Conservation (phyloP, 2,329 filamentous ascomycete genomes). For the Helotiales sp. region DNA sequence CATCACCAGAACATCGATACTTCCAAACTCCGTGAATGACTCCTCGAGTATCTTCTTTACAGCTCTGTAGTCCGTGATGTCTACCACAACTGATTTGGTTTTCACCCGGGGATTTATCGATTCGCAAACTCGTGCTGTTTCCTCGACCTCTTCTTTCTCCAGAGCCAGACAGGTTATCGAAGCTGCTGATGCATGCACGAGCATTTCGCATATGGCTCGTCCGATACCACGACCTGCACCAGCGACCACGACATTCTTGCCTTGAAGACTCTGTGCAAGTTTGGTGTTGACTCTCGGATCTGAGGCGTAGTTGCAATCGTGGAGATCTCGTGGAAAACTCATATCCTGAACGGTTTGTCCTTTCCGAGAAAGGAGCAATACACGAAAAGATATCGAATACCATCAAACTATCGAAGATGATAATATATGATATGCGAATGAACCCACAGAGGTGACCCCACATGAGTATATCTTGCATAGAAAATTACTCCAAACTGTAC, state of each 20-base stretch:
- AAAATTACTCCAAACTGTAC: too few relatives aligned
- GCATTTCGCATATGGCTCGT: background rate
- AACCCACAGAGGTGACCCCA: background rate
- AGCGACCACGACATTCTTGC: background rate
- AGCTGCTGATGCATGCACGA: background rate
- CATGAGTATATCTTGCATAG: background rate
- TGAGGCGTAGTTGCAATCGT: background rate
- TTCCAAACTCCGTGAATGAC: background rate
- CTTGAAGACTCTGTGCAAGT: background rate
- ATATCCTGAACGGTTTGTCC: too few relatives aligned
- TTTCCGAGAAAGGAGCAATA: too few relatives aligned
- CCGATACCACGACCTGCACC: background rate
- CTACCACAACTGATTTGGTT: background rate
- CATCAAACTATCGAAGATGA: too few relatives aligned
- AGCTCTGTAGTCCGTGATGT: background rate
- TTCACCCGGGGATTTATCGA: background rate
- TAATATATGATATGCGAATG: background rate
- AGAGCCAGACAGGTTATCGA: background rate
- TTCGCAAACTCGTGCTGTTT: background rate
- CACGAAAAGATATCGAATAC: too few relatives aligned
- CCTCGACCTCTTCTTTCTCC: background rate
- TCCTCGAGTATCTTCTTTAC: background rate
- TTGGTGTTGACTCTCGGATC: background rate
- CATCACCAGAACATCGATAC: background rate
- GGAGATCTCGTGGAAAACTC: background rate